Conservation (phyloP, 139 green algal genomes). For the Chlamydomonas sp. region DNA sequence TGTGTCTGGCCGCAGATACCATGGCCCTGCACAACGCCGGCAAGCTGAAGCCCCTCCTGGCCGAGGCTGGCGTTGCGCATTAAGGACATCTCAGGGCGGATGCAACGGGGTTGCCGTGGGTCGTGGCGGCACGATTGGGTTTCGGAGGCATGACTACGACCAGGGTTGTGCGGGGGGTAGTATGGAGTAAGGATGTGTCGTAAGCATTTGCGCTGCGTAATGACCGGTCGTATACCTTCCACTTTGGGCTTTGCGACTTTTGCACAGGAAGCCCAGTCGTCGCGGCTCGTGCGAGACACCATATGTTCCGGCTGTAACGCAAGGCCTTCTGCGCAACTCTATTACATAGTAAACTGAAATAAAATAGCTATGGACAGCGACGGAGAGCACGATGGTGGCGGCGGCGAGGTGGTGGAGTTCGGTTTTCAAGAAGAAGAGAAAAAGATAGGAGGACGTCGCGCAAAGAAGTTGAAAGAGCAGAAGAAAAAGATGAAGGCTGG, state of each 20-base stretch:
- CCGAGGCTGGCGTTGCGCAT: slow-evolving; percentile 21
- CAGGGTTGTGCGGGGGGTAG: no score
- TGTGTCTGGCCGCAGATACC: not conserved
- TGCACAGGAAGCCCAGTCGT: no score
- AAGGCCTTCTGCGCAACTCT: no score
- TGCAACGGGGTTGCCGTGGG: no score
- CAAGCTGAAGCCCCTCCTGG: slow-evolving; percentile 22
- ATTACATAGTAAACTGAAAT: not conserved
- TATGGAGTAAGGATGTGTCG: no score
- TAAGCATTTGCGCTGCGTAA: no score
- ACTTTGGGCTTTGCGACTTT: no score
- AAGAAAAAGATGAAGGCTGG: slow-evolving; percentile 50
- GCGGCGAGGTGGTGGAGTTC: slow-evolving; percentile 15
- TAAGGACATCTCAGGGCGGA: not conserved
- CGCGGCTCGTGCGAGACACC: no score
- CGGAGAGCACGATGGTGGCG: slow-evolving; percentile 10
- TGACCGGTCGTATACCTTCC: no score
- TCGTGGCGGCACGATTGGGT: no score
- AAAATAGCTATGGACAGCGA: slow-evolving; percentile 1
- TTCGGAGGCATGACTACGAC: no score
- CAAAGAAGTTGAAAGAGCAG: slow-evolving; percentile 40
- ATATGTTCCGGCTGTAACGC: no score
- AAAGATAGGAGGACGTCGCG: slow-evolving; percentile 29
- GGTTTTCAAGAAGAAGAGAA: slow-evolving; percentile 33
- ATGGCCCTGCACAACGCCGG: slow-evolving; percentile 1